These are phyloP conservation scores for Pythium plurisporium DNA, from an alignment of 352 stramenopile species.

Conservation along the genomic window DNA sequence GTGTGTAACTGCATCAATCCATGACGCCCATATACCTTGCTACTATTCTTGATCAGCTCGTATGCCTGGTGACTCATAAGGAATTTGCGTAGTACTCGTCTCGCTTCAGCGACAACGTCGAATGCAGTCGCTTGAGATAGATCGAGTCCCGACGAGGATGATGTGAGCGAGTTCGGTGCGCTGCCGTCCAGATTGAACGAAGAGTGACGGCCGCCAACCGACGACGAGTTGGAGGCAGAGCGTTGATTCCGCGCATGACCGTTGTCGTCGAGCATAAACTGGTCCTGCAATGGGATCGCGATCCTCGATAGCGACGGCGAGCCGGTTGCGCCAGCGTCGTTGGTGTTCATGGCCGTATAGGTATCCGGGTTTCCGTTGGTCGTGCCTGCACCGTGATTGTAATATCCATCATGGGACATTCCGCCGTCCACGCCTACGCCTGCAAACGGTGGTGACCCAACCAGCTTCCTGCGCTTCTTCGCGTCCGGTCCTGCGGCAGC, in stretches of 20 bases:
- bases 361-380: conserved; percentile 13
- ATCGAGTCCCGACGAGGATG: conserved; percentile 35
- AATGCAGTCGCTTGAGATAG: conserved; percentile 42
- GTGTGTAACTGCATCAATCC: not conserved
- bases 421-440: conserved; percentile 9
- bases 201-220: conserved; percentile 4
- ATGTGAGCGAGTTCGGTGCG: conserved; percentile 20
- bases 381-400: conserved; percentile 14
- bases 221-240: conserved; percentile 8
- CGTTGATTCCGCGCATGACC: conserved; percentile 25
- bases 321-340: conserved; percentile 13
- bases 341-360: conserved; percentile 15
- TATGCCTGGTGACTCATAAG: conserved; percentile 90
- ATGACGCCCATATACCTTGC: conserved; percentile 61
- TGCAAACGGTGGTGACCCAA: conserved; percentile 3
- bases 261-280: conserved; percentile 33
- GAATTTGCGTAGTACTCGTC: conserved; percentile 84
- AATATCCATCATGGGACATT: conserved; percentile 31
- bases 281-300: conserved; percentile 29
- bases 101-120: conserved; percentile 76
- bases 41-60: conserved; percentile 95
- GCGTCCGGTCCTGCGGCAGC: conserved; percentile 14
- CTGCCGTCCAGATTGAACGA: conserved; percentile 34
- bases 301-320: conserved; percentile 25
- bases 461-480: conserved; percentile 24